These are phyloP conservation scores for Clonostachys byssicola DNA, from an alignment of 2,329 filamentous ascomycete genomes.

Conservation along the genomic window DNA sequence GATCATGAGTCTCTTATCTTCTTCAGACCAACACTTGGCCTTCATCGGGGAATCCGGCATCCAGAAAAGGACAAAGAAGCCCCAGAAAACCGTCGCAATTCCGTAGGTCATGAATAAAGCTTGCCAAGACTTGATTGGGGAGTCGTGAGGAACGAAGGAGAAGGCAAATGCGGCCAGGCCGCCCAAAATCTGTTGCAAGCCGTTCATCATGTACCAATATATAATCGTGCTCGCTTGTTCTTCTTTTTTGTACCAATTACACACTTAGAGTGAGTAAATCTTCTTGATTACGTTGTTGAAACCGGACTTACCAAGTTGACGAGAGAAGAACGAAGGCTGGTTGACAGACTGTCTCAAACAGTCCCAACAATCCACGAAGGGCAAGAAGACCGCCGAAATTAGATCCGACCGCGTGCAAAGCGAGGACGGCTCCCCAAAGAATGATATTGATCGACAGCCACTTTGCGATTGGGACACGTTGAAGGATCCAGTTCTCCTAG, in stretches of 20 bases:
- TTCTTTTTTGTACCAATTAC: constrained; percentile 50
- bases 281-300: too few species aligned
- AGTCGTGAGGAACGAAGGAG: constrained; percentile 18
- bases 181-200: constrained; percentile 67
- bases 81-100: constrained; percentile 58
- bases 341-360: constrained; percentile 68
- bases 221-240: constrained; percentile 65
- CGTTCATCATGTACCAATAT: constrained; percentile 71
- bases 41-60: constrained; percentile 70
- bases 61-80: constrained; percentile 58
- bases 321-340: constrained; percentile 65
- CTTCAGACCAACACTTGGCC: constrained; percentile 63
- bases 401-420: constrained; percentile 55
- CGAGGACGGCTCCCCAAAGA: constrained; percentile 58
- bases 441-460: constrained; percentile 61
- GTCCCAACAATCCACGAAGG: constrained; percentile 62
- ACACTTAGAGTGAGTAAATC: too few species aligned
- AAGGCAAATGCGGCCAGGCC: constrained; percentile 35
- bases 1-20: constrained; percentile 60
- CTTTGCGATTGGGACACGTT: constrained; percentile 63
- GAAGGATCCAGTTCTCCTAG: constrained; percentile 42
- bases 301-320: constrained; percentile 49
- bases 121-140: constrained; percentile 49
- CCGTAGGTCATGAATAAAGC: constrained; percentile 65
- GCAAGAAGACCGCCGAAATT: constrained; percentile 56